Conservation (phyloP, 2,329 filamentous ascomycete genomes). For the Aspergillus sp. region DNA sequence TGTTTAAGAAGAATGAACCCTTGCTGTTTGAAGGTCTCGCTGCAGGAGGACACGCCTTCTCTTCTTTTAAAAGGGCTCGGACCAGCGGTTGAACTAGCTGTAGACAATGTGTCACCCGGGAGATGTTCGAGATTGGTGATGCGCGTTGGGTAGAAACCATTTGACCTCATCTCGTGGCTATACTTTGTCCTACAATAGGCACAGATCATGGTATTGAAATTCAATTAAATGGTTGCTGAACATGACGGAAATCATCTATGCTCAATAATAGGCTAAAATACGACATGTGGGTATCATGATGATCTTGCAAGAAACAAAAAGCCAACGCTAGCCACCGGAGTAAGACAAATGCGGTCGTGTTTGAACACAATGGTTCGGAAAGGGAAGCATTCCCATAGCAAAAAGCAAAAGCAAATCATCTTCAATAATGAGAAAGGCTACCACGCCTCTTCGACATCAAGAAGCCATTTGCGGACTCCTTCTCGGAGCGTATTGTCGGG, state of each 20-base stretch:
- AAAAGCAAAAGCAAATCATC: constrained; percentile 6
- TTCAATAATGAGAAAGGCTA: constrained; percentile 15
- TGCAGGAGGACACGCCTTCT: too few species aligned
- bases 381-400: not conserved
- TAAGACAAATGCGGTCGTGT: not conserved
- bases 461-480: constrained; percentile 57
- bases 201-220: too few species aligned
- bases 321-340: not conserved
- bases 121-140: too few species aligned
- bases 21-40: not conserved
- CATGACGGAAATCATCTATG: not conserved
- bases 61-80: too few species aligned
- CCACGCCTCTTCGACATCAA: constrained; percentile 48
- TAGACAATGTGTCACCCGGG: not conserved
- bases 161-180: too few species aligned
- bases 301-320: constrained; percentile 4
- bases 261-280: constrained; percentile 12
- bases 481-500: constrained; percentile 55
- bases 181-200: too few species aligned
- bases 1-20: not conserved
- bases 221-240: too few species aligned
- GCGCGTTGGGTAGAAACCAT: too few species aligned
- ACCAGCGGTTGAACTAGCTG: not conserved
- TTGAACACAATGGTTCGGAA: not conserved
- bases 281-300: constrained; percentile 28